These are phyloP conservation scores for Ustilago tritici DNA, from an alignment of 1,284 basidiomycete species.

Conservation along the genomic window DNA sequence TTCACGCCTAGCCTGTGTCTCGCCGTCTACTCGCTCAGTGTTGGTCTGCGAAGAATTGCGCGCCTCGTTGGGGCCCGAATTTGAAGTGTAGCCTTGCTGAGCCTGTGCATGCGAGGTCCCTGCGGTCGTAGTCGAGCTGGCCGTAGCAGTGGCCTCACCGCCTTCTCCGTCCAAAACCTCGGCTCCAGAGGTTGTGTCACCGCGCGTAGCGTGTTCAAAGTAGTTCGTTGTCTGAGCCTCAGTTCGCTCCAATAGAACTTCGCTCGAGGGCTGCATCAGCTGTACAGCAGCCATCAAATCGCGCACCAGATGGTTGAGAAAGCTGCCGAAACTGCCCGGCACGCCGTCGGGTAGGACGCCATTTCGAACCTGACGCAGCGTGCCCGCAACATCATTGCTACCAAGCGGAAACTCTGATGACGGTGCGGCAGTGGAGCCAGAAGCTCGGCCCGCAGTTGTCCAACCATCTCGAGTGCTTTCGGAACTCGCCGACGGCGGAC, in stretches of 20 bases:
- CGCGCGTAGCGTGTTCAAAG: slow-evolving; percentile 33
- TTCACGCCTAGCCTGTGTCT: slow-evolving; percentile 45
- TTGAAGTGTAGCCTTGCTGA: background rate
- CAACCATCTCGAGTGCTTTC: slow-evolving; percentile 10
- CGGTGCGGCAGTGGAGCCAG: background rate
- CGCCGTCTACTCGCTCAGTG: slow-evolving; percentile 17
- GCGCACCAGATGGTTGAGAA: slow-evolving; percentile 56
- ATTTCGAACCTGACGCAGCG: slow-evolving; percentile 52
- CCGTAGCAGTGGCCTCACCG: background rate
- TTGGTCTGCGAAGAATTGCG: background rate
- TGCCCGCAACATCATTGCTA: slow-evolving; percentile 47
- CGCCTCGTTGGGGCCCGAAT: background rate
- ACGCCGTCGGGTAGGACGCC: slow-evolving; percentile 54
- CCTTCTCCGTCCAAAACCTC: slow-evolving; percentile 41
- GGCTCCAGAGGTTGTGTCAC: slow-evolving; percentile 29
- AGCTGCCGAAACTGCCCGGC: slow-evolving; percentile 60
- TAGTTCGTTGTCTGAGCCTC: slow-evolving; percentile 34
- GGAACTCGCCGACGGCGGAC: background rate
- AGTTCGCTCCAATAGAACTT: slow-evolving; percentile 13
- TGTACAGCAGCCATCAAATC: slow-evolving; percentile 61
- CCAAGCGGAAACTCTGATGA: slow-evolving; percentile 39
- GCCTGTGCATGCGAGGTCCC: background rate
- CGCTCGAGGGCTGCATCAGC: slow-evolving; percentile 38
- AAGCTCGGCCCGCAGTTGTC: background rate
- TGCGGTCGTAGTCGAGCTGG: background rate